phyloP scores from a whole-genome alignment of 1,284 basidiomycete genomes.

The Pterula multifida region DNA sequence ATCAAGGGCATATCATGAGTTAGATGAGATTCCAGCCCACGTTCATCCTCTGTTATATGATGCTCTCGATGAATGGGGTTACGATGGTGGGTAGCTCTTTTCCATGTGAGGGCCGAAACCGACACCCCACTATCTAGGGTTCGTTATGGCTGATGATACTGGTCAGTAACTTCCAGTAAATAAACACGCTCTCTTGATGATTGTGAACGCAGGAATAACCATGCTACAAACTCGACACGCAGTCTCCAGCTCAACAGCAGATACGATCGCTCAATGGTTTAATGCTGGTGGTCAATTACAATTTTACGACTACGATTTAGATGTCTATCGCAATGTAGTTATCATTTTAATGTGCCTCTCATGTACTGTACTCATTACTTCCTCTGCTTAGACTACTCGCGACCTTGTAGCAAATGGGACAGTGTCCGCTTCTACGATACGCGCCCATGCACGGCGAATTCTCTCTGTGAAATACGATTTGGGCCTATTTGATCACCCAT shows the following conservation, averaged over 20 bases:
- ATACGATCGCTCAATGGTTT: slow-evolving; percentile 18
- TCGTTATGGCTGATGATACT: slow-evolving; percentile 17
- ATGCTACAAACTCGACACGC: slow-evolving; percentile 13
- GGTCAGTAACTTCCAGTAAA: slow-evolving; percentile 8
- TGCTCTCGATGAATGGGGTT: slow-evolving; percentile 16
- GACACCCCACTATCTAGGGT: slow-evolving; percentile 9
- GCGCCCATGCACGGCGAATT: slow-evolving; percentile 13
- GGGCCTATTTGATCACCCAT: slow-evolving; percentile 17
- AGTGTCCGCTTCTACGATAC: slow-evolving; percentile 10
- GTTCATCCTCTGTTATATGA: slow-evolving; percentile 16
- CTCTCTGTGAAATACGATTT: slow-evolving; percentile 18
- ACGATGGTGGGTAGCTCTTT: slow-evolving; percentile 11
- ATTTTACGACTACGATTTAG: slow-evolving; percentile 17
- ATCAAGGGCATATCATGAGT: slow-evolving; percentile 17
- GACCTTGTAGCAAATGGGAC: slow-evolving; percentile 14
- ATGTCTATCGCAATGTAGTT: slow-evolving; percentile 12
- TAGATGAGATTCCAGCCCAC: slow-evolving; percentile 16
- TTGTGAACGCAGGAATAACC: slow-evolving; percentile 9
- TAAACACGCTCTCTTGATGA: background rate
- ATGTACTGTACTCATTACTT: background rate
- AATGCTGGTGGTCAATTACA: slow-evolving; percentile 19
- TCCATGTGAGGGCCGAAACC: background rate
- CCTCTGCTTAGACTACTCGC: slow-evolving; percentile 9
- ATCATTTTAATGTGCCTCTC: background rate
- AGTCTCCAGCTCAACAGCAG: slow-evolving; percentile 13